These are phyloP conservation scores for Pestalotiopsis sp. DNA, from an alignment of 2,329 filamentous ascomycete genomes.

Conservation along the genomic window DNA sequence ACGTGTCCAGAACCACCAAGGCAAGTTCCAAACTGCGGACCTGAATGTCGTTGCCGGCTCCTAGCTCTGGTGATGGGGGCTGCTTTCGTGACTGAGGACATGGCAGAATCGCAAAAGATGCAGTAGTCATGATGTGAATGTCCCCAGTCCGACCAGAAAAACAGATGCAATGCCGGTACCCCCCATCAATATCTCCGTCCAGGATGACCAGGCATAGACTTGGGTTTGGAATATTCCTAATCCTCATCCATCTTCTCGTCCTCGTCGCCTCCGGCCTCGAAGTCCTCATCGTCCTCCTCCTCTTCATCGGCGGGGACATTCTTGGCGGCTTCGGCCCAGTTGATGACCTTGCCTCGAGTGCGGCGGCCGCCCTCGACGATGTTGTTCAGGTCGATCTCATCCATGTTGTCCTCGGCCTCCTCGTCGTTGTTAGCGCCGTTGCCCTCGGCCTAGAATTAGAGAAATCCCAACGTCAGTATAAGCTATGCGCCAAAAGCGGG, in stretches of 20 bases:
- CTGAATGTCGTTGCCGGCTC: background rate
- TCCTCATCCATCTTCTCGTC: constrained; percentile 72
- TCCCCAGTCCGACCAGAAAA: background rate
- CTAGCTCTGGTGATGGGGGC: background rate
- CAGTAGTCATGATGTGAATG: background rate
- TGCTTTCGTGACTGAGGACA: background rate
- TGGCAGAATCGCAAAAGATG: background rate
- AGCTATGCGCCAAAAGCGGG: constrained; percentile 3
- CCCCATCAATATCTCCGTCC: background rate
- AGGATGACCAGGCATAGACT: background rate
- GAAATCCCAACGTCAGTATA: constrained; percentile 5
- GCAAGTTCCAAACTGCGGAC: background rate
- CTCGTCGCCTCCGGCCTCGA: constrained; percentile 54
- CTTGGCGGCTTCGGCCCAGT: constrained; percentile 88
- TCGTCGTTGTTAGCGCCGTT: constrained; percentile 41
- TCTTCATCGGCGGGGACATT: constrained; percentile 76
- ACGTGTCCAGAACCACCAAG: background rate
- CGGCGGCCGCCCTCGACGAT: constrained; percentile 79
- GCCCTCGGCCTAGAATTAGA: constrained; percentile 2
- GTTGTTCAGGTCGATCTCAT: constrained; percentile 89
- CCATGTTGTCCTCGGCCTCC: constrained; percentile 79
- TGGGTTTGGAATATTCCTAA: constrained; percentile 1
- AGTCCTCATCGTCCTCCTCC: constrained; percentile 78
- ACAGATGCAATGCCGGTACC: background rate
- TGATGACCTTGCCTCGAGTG: constrained; percentile 89